Evolutionary conservation across 2,329 filamentous ascomycete species (phyloP).

Genomic region (Exophiala xenobiotica): DNA sequence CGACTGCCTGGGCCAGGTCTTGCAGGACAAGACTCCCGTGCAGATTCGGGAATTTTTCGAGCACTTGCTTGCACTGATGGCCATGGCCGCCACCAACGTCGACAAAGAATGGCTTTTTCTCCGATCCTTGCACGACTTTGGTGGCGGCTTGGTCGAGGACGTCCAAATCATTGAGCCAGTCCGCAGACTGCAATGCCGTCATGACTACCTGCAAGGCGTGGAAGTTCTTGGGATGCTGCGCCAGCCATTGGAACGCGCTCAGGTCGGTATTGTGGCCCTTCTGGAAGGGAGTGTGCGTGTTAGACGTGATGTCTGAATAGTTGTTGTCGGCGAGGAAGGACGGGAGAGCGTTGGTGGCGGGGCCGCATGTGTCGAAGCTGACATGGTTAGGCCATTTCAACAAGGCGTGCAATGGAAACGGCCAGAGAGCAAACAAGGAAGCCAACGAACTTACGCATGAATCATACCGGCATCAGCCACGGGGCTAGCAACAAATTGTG

Average conservation of each 20-base stretch:
- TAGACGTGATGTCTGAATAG: slow-evolving; percentile 33
- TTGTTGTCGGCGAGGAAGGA: slow-evolving; percentile 34
- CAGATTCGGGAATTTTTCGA: slow-evolving; percentile 22
- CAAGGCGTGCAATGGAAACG: background rate
- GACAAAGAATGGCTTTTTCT: slow-evolving; percentile 28
- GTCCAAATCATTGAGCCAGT: slow-evolving; percentile 11
- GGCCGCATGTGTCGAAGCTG: slow-evolving; percentile 25
- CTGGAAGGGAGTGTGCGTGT: slow-evolving; percentile 34
- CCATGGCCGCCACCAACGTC: slow-evolving; percentile 30
- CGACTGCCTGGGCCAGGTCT: slow-evolving; percentile 39
- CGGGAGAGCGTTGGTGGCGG: slow-evolving; percentile 28
- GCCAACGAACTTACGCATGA: slow-evolving; percentile 18
- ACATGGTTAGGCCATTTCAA: background rate
- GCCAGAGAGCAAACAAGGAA: background rate
- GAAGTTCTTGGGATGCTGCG: slow-evolving; percentile 31
- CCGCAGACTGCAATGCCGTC: slow-evolving; percentile 16
- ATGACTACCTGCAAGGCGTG: slow-evolving; percentile 14
- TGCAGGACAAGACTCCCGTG: slow-evolving; percentile 35
- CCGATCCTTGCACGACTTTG: background rate
- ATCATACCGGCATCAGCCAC: slow-evolving; percentile 10
- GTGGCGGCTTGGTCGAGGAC: slow-evolving; percentile 10
- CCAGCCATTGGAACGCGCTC: slow-evolving; percentile 33
- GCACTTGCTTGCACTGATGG: slow-evolving; percentile 22
- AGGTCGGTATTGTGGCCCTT: slow-evolving; percentile 34
- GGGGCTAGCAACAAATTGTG: slow-evolving; percentile 24